These are phyloP conservation scores for Pichia insulana DNA, from an alignment of 805 yeast genomes.

Conservation along the genomic window DNA sequence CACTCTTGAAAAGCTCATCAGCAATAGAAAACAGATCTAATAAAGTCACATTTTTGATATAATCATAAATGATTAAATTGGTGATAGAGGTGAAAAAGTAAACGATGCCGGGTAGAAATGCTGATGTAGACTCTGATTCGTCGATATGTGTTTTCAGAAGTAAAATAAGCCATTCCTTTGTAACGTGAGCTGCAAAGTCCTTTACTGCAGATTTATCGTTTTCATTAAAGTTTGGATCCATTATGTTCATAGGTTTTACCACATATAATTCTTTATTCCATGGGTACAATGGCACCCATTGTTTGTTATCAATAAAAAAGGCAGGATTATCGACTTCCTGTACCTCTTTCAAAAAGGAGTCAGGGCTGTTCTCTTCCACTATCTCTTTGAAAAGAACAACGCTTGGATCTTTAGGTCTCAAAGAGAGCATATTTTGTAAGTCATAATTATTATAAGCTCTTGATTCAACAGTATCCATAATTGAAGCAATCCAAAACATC, in stretches of 20 bases:
- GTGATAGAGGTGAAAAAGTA: constrained; percentile 44
- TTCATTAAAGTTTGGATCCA: constrained; percentile 26
- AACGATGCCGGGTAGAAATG: constrained; percentile 59
- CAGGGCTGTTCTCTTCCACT: constrained; percentile 16
- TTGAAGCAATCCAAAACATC: constrained; percentile 48
- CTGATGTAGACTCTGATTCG: constrained; percentile 61
- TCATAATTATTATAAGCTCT: constrained; percentile 30
- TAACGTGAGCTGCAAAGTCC: constrained; percentile 36
- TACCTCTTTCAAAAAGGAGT: constrained; percentile 44
- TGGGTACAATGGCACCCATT: constrained; percentile 59
- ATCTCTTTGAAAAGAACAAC: constrained; percentile 10
- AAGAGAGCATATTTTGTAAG: constrained; percentile 30
- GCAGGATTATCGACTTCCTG: constrained; percentile 35
- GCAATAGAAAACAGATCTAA: constrained; percentile 47
- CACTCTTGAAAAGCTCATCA: constrained; percentile 42
- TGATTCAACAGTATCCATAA: constrained; percentile 28
- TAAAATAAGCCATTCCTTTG: constrained; percentile 49
- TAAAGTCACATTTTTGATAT: constrained; percentile 34
- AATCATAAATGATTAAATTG: constrained; percentile 38
- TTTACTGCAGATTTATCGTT: constrained; percentile 36
- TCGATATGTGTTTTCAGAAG: constrained; percentile 46
- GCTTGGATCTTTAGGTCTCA: constrained; percentile 23
- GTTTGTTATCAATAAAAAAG: constrained; percentile 50
- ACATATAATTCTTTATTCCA: constrained; percentile 58
- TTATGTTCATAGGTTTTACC: constrained; percentile 27